Base-by-base conservation (phyloP, 2,329 filamentous ascomycete species). In the Fusarium sterilihyphosum region DNA sequence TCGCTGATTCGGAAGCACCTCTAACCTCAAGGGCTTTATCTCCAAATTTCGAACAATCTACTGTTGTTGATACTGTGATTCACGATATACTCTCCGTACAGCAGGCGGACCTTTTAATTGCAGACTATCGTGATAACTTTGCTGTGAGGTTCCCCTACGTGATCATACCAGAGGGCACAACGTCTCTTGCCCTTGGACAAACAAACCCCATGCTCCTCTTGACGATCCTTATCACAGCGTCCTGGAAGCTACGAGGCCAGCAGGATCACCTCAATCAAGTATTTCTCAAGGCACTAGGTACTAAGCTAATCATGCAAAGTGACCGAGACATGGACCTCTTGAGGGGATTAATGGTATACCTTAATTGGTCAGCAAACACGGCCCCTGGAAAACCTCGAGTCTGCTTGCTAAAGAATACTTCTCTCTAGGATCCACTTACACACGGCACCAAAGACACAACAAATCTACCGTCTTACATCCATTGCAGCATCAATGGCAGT, bases 161-260 rank as follows among this genome's bases (percentile, higher is more conserved):
- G 41, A 44, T 44, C n/a, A 18, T 44, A 18, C n/a, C 41, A 24
- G 41, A 44, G 16, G 16, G 6, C 10, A 8, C 22, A 24, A 4
- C 16, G 14, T 44, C 41, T 12, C 16, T 24, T 16, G 0, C 10
- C 16, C n/a, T 44, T 12, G 1, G 6, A 1, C n/a, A 24, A 14
- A 24, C 41, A 24, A 24, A n/a, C 10, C 41, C 41, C 9, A 44
- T 44, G 41, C 16, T 44, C 41, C 10, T 44, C 16, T 44, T 44
- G 5, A 16, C 41, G 3, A 44, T 44, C 10, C n/a, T 44, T 17
- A 3, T 1, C n/a, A 44, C 41, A 1, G 3, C 14, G 3, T 24
- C 41, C 2, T 44, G 41, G 41, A 44, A 44, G 41, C n/a, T 44
- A 12, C 41, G 41, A 44, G 16, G 16, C 41, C 14, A 44, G n/a